A percentile compares a stretch with the other conserved stretches of the same genome.
phyloP scores from a whole-genome alignment of 2,329 filamentous ascomycete species.

The Sporothrix dimorphospora region DNA sequence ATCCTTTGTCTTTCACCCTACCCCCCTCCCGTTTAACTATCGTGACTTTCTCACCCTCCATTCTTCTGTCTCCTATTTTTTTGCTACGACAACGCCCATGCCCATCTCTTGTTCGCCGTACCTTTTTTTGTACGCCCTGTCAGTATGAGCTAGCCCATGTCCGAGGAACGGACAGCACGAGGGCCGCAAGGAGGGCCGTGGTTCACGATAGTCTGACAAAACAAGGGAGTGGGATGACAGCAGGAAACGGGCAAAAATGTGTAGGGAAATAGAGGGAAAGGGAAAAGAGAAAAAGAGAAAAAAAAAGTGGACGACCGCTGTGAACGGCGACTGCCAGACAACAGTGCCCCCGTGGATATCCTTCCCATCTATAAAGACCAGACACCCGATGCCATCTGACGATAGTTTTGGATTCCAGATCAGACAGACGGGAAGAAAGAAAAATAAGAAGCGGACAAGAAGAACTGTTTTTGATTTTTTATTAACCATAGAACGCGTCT shows the following conservation, averaged over 20 bases:
- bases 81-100: slow-evolving; percentile 23
- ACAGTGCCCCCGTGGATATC: too few species aligned
- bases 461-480: slow-evolving; percentile 10
- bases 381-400: not conserved
- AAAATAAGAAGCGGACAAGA: not conserved
- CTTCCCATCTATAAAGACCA: not conserved
- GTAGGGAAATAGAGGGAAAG: too few species aligned
- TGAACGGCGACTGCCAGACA: not conserved
- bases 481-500: not conserved
- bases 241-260: not conserved
- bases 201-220: slow-evolving; percentile 18
- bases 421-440: not conserved
- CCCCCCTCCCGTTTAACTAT: slow-evolving; percentile 7
- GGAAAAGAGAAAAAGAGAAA: not conserved
- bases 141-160: slow-evolving; percentile 3
- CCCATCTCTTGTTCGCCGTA: not conserved
- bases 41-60: slow-evolving; percentile 9
- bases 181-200: not conserved
- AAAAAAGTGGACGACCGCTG: not conserved
- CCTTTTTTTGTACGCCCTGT: not conserved
- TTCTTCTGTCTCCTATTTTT: not conserved
- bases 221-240: not conserved
- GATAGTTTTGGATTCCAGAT: not conserved
- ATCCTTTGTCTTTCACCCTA: not conserved
- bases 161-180: slow-evolving; percentile 21